Percentiles rank a stretch among this genome's conserved stretches.
Conservation (phyloP, 352 stramenopile species). For the Globisporangium alternatum region DNA sequence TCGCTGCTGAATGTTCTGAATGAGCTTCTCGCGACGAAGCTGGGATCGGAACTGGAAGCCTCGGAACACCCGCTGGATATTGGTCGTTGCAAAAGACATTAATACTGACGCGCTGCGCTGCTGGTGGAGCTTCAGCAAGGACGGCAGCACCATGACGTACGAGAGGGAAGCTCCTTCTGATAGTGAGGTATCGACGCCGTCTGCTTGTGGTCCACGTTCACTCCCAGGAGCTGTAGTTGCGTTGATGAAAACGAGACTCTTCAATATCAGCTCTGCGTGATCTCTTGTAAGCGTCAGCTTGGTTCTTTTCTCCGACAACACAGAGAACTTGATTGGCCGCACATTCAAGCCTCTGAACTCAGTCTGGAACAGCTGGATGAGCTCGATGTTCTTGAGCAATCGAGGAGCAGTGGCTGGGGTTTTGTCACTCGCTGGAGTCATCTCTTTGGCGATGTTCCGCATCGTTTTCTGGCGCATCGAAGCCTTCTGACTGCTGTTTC, state of each 20-base stretch:
- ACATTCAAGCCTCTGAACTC: slow-evolving; percentile 44
- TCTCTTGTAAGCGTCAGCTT: slow-evolving; percentile 38
- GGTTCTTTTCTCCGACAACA: slow-evolving; percentile 34
- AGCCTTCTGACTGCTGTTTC: slow-evolving; percentile 20
- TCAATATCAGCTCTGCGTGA: slow-evolving; percentile 43
- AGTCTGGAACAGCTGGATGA: slow-evolving; percentile 42
- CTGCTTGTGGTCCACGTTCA: neutral
- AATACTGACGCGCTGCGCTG: slow-evolving; percentile 18
- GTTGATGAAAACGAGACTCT: slow-evolving; percentile 45
- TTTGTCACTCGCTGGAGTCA: neutral
- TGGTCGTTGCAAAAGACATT: slow-evolving; percentile 29
- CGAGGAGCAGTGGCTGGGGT: neutral
- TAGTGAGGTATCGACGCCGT: neutral
- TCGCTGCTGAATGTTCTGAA: slow-evolving; percentile 44
- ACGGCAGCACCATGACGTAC: slow-evolving; percentile 44
- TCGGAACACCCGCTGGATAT: slow-evolving; percentile 50
- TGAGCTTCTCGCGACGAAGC: slow-evolving; percentile 35
- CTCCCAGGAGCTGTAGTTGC: slow-evolving; percentile 3
- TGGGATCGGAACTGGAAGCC: slow-evolving; percentile 58
- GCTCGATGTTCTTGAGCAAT: slow-evolving; percentile 5
- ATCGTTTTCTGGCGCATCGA: slow-evolving; percentile 24
- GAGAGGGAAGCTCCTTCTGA: neutral
- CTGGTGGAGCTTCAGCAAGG: slow-evolving; percentile 39
- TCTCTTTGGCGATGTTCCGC: neutral
- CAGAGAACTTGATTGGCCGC: slow-evolving; percentile 31